Percentiles rank a stretch among this genome's conserved stretches.
Evolutionary conservation across 2,329 filamentous ascomycete genomes (phyloP).

Genomic region (Claviceps quebecensis): DNA sequence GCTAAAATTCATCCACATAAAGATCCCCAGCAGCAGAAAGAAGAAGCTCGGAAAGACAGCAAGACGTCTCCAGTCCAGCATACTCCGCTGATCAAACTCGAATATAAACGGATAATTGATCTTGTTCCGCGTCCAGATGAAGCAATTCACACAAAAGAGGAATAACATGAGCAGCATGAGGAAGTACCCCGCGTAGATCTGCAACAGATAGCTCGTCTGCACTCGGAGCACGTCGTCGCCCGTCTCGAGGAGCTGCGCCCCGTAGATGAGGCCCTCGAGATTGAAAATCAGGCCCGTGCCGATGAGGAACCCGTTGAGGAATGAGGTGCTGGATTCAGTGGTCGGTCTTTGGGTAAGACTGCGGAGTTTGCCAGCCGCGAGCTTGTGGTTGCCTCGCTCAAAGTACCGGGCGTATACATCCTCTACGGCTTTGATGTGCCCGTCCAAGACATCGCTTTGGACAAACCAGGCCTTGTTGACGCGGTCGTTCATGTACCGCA

Average conservation of each 20-base stretch:
- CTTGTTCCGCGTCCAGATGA: constrained; percentile 67
- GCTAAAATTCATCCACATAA: constrained; percentile 82
- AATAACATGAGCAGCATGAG: constrained; percentile 66
- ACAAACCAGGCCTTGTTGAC: constrained; percentile 88
- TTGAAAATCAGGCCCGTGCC: constrained; percentile 53
- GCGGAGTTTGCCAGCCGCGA: constrained; percentile 76
- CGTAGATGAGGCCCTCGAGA: constrained; percentile 52
- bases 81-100: constrained; percentile 78
- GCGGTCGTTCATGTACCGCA: constrained; percentile 79
- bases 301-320: constrained; percentile 50
- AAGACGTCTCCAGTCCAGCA: constrained; percentile 80
- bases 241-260: constrained; percentile 35
- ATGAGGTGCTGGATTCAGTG: constrained; percentile 43
- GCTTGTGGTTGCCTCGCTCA: constrained; percentile 82
- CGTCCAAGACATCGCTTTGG: constrained; percentile 70
- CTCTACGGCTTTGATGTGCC: constrained; percentile 66
- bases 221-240: constrained; percentile 31
- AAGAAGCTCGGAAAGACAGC: constrained; percentile 79
- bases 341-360: constrained; percentile 47
- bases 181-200: constrained; percentile 90
- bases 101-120: constrained; percentile 97
- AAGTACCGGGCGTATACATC: constrained; percentile 93
- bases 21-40: constrained; percentile 60
- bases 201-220: constrained; percentile 56
- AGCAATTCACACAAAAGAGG: constrained; percentile 76